These are phyloP conservation scores for Fonsecaea pugnacius DNA, from an alignment of 2,329 filamentous ascomycete species.

Conservation along the genomic window DNA sequence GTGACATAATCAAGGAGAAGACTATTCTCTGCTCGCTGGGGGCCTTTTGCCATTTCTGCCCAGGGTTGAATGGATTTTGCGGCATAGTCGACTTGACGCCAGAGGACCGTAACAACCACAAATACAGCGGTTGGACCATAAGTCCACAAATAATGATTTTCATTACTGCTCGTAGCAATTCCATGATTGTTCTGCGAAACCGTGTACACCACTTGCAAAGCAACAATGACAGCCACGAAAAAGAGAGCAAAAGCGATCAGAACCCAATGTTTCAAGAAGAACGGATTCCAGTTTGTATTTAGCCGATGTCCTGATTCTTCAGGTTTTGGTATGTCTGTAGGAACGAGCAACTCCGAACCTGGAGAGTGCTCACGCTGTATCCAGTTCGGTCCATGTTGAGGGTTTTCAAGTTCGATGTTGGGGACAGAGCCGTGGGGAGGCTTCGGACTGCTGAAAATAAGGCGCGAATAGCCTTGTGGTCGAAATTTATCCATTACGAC, in stretches of 20 bases:
- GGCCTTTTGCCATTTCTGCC: constrained; percentile 32
- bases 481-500: constrained; percentile 12
- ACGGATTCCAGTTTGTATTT: constrained; percentile 27
- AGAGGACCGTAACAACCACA: constrained; percentile 30
- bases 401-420: constrained; percentile 4
- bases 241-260: constrained; percentile 26
- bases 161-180: constrained; percentile 23
- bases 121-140: constrained; percentile 32
- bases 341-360: constrained; percentile 4
- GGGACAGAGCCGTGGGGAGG: not conserved
- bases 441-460: constrained; percentile 2
- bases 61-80: constrained; percentile 34
- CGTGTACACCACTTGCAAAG: constrained; percentile 30
- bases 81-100: constrained; percentile 34
- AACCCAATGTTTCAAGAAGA: constrained; percentile 29
- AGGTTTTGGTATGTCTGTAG: not conserved
- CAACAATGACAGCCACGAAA: constrained; percentile 26
- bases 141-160: constrained; percentile 32
- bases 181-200: constrained; percentile 25
- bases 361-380: constrained; percentile 6
- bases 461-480: constrained; percentile 13
- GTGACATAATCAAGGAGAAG: constrained; percentile 33
- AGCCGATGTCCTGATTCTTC: not conserved
- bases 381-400: not conserved
- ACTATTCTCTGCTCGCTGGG: constrained; percentile 29